phyloP scores from a whole-genome alignment of 352 stramenopile species.

The Phytophthora vignae region DNA sequence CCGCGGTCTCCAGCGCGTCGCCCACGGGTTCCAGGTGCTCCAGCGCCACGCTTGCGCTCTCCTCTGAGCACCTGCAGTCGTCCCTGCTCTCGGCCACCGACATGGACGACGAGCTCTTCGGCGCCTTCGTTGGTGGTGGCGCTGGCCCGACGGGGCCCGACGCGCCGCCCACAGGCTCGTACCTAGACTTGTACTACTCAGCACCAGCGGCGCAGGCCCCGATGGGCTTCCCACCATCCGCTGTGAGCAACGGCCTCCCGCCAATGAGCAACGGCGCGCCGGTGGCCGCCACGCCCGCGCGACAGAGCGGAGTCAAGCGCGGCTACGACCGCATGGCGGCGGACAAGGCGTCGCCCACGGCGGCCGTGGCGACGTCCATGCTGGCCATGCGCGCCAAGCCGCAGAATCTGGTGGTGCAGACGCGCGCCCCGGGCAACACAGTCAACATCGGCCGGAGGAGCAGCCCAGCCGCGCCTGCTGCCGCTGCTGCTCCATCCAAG shows the following conservation, averaged over 20 bases:
- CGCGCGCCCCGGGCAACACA: slow-evolving; percentile 36
- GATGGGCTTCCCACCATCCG: slow-evolving; percentile 18
- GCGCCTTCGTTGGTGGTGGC: slow-evolving; percentile 38
- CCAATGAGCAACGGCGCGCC: slow-evolving; percentile 7
- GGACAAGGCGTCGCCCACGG: slow-evolving; percentile 52
- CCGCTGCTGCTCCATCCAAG: neutral
- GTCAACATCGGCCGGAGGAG: slow-evolving; percentile 36
- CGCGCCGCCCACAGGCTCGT: slow-evolving; percentile 20
- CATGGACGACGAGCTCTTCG: slow-evolving; percentile 66
- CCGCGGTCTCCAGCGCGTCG: slow-evolving; percentile 28
- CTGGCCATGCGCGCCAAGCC: slow-evolving; percentile 59
- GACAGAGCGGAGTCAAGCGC: slow-evolving; percentile 57
- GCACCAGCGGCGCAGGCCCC: slow-evolving; percentile 21
- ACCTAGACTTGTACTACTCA: slow-evolving; percentile 58
- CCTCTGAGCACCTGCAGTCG: slow-evolving; percentile 11
- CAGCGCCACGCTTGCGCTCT: slow-evolving; percentile 25
- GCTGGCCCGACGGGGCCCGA: slow-evolving; percentile 1
- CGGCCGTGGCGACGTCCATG: slow-evolving; percentile 72
- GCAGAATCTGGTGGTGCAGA: slow-evolving; percentile 33
- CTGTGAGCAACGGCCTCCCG: slow-evolving; percentile 28
- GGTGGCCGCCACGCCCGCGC: neutral
- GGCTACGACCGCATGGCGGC: slow-evolving; percentile 45
- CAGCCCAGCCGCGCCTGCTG: neutral
- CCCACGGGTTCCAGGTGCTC: slow-evolving; percentile 20
- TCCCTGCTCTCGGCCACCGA: slow-evolving; percentile 26